Evolutionary conservation across 208 protist species (phyloP), one percentile per base, ranked within the genome.

Genomic region (Trypanosoma boissoni): DNA sequence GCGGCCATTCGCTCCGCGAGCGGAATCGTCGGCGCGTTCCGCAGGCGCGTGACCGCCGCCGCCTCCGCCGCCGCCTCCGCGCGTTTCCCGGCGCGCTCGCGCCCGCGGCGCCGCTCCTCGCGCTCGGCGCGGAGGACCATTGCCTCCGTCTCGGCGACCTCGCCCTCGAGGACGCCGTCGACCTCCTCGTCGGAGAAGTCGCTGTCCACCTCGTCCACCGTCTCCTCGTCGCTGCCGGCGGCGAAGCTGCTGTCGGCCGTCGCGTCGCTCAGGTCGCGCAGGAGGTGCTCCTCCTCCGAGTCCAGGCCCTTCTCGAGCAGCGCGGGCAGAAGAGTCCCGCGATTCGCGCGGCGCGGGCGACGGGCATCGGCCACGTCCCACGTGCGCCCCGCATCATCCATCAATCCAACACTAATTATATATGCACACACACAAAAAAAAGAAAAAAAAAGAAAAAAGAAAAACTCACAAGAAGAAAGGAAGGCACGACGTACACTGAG

Each of bases 121-220:
- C 83, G 77, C 61, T 87, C 77, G 9, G 74, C 77, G 6, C 68
- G 80, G 29, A 67, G 72, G 26, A 83, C 56, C 27, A 57, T 64
- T 23, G 69, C 80, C 24, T 91, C 80, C 29, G 84, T 88, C 32
- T 83, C 77, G 6, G 62, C 48, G 2, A 36, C 53, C 41, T 57
- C 61, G 21, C 53, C 65, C n/a, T 73, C 70, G 14, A 80, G 34
- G 2, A 61, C 56, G 24, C 75, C 66, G 18, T 76, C 60, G 0
- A 64, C 68, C 24, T 91, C 80, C 50, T 88, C 78, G 12, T 80
- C 84, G 50, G 76, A 80, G 64, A 91, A 91, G 71, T 91, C 80
- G 53, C 77, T 88, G 31, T 91, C 84, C 23, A 91, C 52, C 26
- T 78, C 69, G 48, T 91, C 84, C 14, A 76, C 41, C 46, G 78